These are phyloP conservation scores for Posidonia oceanica DNA, from an alignment of 116 monocot genomes.

Conservation along the genomic window DNA sequence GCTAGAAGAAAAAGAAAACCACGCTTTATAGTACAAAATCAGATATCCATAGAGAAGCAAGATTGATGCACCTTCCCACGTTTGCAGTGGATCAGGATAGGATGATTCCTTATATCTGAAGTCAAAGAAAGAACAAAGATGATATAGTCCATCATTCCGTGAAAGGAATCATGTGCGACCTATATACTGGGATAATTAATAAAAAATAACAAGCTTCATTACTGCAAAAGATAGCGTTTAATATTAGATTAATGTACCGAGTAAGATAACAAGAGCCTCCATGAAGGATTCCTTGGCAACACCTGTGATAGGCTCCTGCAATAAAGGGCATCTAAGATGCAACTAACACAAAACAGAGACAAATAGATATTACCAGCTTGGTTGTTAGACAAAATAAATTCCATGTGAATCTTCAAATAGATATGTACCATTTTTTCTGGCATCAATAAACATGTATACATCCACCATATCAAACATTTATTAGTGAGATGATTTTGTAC, in stretches of 20 bases:
- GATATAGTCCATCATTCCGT: not conserved
- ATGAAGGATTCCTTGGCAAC: constrained; percentile 43
- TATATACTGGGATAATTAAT: not conserved
- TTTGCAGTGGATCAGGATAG: constrained; percentile 67
- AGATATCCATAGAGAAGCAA: not conserved
- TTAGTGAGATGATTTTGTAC: too few species aligned
- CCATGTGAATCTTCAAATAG: too few species aligned
- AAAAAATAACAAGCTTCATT: not conserved
- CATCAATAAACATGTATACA: too few species aligned
- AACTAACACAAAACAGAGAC: too few species aligned
- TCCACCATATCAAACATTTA: too few species aligned
- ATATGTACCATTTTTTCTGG: too few species aligned
- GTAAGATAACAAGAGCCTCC: constrained; percentile 45
- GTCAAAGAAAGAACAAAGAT: constrained; percentile 8
- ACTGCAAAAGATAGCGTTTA: not conserved
- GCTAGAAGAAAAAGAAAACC: not conserved
- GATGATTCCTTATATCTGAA: constrained; percentile 68
- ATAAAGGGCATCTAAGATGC: not conserved
- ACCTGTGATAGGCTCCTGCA: constrained; percentile 32
- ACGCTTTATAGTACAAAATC: not conserved
- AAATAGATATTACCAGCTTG: too few species aligned
- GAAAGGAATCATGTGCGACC: not conserved
- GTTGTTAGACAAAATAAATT: too few species aligned
- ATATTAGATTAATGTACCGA: constrained; percentile 31
- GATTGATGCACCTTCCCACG: constrained; percentile 45